Conservation (phyloP, 306 rosid genomes). For the Trifolium pratense region DNA sequence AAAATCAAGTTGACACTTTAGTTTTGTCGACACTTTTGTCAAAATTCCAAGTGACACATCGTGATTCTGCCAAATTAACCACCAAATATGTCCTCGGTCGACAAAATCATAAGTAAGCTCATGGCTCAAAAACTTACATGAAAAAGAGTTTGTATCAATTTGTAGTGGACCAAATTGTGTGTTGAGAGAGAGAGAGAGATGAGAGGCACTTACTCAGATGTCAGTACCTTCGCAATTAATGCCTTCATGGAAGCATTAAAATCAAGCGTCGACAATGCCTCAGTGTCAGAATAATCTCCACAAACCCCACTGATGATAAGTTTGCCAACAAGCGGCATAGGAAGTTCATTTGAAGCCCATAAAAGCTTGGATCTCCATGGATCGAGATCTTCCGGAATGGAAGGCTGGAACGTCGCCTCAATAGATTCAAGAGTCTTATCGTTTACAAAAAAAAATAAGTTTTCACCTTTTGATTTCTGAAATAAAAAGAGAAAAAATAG, state of each 20-base stretch:
- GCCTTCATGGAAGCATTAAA: constrained; percentile 90
- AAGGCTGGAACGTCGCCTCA: constrained; percentile 69
- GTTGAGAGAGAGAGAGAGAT: no score
- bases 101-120: no score
- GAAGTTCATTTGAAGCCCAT: constrained; percentile 95
- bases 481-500: constrained; percentile 35
- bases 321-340: constrained; percentile 96
- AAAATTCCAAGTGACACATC: no score
- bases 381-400: constrained; percentile 75
- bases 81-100: no score
- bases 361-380: constrained; percentile 90
- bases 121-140: no score
- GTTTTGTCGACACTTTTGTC: no score
- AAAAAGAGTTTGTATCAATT: no score
- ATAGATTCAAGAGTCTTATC: constrained; percentile 88
- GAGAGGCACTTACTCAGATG: constrained; percentile 70
- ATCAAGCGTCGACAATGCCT: constrained; percentile 93
- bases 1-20: not conserved
- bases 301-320: constrained; percentile 78
- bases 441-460: constrained; percentile 83
- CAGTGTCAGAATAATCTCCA: constrained; percentile 82
- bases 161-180: no score
- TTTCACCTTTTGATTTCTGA: constrained; percentile 90
- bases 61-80: no score
- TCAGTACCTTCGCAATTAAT: constrained; percentile 80